Base-by-base conservation (phyloP, 148 eudicot species). In the Pharnaceum exiguum region DNA sequence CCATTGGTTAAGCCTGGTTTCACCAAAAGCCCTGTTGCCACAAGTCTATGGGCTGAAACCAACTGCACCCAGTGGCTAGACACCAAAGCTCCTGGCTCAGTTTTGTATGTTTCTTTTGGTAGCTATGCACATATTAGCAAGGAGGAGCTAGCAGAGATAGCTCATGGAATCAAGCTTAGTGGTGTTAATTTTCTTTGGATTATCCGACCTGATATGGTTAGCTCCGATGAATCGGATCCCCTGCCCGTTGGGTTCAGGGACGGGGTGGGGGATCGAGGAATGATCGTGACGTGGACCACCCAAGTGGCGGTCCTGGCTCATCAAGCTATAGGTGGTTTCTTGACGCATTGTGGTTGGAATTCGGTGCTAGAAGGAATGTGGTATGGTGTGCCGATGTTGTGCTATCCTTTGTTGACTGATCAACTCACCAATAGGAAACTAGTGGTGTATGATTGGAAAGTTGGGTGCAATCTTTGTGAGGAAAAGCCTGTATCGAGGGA, bases 101-200 rank as follows among this genome's bases (percentile, higher is more conserved):
- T 83, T 10, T 39, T 83, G 35, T 83, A 77, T n/a, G 63, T 79
- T 1, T 83, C 89, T 2, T 83, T 83, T 21, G 89, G 85, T 22
- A 82, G 87, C 62, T 76, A 75, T 43, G 84, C 79, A 6, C 81
- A 78, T 65, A 39, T 71, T 7, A 51, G 63, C 25, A 75, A 68
- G 26, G 43, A 29, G 0, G 78, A 57, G 0, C 51, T 79, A 0
- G 33, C 25, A 4, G 78, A 72, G 28, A 60, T 83, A 46, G 89
- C 85, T 3, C 18, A 53, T 18, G 89, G 89, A n/a, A 67, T 83
- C 1, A 27, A 39, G 9, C 63, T 26, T 1, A 79, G 85, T 53
- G 39, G 46, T 12, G 60, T 70, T 23, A 65, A 56, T 21, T 83
- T 83, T 52, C 48, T 83, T 39, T 79, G 89, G 89, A 82, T 77